Conservation (phyloP, 768 basidiomycete species). For the Obba rivulosa region DNA sequence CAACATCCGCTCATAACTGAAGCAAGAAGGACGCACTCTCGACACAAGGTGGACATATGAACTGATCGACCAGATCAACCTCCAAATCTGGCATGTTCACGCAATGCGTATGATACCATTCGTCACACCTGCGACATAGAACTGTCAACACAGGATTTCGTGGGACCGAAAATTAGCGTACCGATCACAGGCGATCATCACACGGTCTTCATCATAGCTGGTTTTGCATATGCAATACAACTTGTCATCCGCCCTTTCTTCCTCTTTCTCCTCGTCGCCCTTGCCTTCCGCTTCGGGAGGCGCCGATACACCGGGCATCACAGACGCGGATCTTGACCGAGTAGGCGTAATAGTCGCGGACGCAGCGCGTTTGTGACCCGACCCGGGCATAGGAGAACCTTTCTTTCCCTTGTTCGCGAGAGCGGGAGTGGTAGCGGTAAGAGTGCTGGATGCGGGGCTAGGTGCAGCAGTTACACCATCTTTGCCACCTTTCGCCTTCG, state of each 20-base stretch:
- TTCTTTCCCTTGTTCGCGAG: conserved; percentile 23
- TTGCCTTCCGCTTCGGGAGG: conserved; percentile 41
- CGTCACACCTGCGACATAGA: conserved; percentile 64
- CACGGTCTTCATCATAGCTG: conserved; percentile 77
- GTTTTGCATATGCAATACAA: conserved; percentile 88
- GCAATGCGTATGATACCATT: conserved; percentile 91
- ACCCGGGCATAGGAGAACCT: conserved; percentile 11
- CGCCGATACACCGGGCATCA: conserved; percentile 47
- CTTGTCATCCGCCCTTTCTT: conserved; percentile 51
- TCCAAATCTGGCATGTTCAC: conserved; percentile 76
- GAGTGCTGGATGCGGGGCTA: conserved; percentile 4
- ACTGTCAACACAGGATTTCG: neutral
- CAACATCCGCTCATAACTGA: neutral
- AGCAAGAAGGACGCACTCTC: conserved; percentile 50
- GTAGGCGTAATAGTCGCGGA: conserved; percentile 21
- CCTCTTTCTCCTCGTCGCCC: conserved; percentile 39
- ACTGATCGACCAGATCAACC: conserved; percentile 87
- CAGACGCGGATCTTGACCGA: conserved; percentile 68
- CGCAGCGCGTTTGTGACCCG: conserved; percentile 19
- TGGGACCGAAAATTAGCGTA: conserved; percentile 30
- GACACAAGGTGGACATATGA: conserved; percentile 80
- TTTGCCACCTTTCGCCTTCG: conserved; percentile 16
- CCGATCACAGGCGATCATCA: conserved; percentile 95
- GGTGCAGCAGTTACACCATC: conserved; percentile 12
- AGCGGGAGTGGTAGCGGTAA: conserved; percentile 10